These are phyloP conservation scores for Akebia trifoliata DNA, from an alignment of 164 flowering plant genomes.

Conservation along the genomic window DNA sequence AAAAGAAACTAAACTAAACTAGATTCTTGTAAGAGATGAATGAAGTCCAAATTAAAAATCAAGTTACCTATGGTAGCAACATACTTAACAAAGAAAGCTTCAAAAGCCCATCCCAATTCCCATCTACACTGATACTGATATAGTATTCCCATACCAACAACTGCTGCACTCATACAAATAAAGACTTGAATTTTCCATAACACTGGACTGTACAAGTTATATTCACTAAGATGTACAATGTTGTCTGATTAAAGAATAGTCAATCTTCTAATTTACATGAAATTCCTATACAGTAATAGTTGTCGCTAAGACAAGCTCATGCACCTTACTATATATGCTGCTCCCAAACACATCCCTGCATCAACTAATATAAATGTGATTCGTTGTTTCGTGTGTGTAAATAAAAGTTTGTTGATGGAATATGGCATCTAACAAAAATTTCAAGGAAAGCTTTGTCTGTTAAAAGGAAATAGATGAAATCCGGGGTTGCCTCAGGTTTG, in stretches of 20 bases:
- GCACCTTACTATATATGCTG: neutral
- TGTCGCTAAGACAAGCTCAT: neutral
- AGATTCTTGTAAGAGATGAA: too few species aligned
- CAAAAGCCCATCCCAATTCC: too few species aligned
- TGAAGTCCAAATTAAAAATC: too few species aligned
- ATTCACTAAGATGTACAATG: neutral
- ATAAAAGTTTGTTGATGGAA: neutral
- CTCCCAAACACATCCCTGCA: neutral
- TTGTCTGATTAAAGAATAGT: neutral
- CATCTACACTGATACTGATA: too few species aligned
- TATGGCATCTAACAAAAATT: neutral
- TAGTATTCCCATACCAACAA: too few species aligned
- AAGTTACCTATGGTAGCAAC: too few species aligned
- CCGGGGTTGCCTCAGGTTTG: neutral
- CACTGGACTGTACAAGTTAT: constrained; percentile 3
- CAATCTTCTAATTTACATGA: constrained; percentile 10
- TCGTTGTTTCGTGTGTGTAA: neutral
- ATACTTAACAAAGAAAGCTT: too few species aligned
- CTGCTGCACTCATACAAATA: too few species aligned
- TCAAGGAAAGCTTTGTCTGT: neutral
- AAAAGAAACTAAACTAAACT: too few species aligned
- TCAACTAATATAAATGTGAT: neutral
- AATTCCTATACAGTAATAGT: constrained; percentile 1
- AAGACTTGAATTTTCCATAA: too few species aligned
- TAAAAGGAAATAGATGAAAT: neutral